Evolutionary conservation across 352 stramenopile species (phyloP), one percentile per base, ranked within the genome.

Genomic region (Globisporangium heterothallicum): DNA sequence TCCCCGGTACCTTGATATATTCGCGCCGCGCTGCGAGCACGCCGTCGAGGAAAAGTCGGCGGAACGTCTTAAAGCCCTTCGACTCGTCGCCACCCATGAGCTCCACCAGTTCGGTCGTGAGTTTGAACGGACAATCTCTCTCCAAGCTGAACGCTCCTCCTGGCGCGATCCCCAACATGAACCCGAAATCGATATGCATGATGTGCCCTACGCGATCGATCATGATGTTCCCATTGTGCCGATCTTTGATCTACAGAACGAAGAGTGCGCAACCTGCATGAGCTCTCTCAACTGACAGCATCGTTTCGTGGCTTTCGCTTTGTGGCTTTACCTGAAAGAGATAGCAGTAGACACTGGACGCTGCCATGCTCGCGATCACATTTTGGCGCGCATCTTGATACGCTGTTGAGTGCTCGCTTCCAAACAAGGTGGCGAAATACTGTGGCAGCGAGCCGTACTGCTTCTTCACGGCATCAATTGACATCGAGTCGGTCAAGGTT

Each of bases 151-250:
- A 97, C 46, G 95, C 83, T 35, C 96, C 91, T 48, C 92, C 95
- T 10, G 94, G 93, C 18, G 82, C 92, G 72, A 92, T 96, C 34
- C 90, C 89, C 47, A 98, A 84, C 30, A 97, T 88, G 70, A 98
- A 98, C 10, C 95, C 95, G 74, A 98, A 98, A 66, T 98, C 95
- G 62, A 98, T 98, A 72, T 98, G 90, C 52, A 98, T 88, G 10
- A 98, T 61, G 65, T 95, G 87, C 7, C 94, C 92, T 30, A 74
- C 52, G 19, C 67, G 85, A 59, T 97, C 90, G 30, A 98, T 84
- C 77, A 98, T 95, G 46, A 98, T 96, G 66, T 98, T 98, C 8
- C 92, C 94, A 63, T 98, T 98, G 77, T 98, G 94, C 3, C 91
- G 73, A 64, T 98, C 95, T 54, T 98, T 98, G 53, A 98, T 72